Base-by-base conservation (phyloP, 495 filamentous ascomycete genomes). In the Chaetomium fimeti region DNA sequence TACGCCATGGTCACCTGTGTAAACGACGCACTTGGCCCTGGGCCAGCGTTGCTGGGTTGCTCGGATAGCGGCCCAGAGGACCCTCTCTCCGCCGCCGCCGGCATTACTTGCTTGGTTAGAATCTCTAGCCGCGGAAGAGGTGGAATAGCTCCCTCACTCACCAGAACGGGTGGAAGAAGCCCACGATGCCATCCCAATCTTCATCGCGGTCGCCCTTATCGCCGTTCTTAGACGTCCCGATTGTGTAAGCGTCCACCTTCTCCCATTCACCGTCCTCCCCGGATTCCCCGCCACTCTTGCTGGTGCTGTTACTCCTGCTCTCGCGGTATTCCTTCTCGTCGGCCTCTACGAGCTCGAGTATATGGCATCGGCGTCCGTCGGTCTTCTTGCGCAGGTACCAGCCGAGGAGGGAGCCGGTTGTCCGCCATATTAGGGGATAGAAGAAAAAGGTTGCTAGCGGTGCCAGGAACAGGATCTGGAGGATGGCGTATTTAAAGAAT, bases 101-200 rank as follows among this genome's bases (percentile, higher is more conserved):
- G 94, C 95, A 78, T 98, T 97, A 75, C 91, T 93, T 47, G 27
- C 61, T 57, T 51, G 15, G 52, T 66, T 24, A 66, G 64, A 62
- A 57, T n/a, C 65, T 52, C 18, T 20, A 0, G 32, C 36, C 6
- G 22, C 3, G 9, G 48, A 27, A 16, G 6, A 32, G 47, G 47
- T 54, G 25, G 8, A 24, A 25, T 16, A 22, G 24, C n/a, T 47
- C 15, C 16, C 15, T 18, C n/a, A 72, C 83, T 60, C 76, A 91
- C 89, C 92, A 96, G 76, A 96, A 97, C 12, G 94, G 94, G 73
- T 98, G 94, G 71, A 98, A 96, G 84, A 98, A 98, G 20, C 93
- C 94, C 45, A 97, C 85, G 32, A 97, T 78, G 5, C 92, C 92
- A 66, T 88, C 80, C 89, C 89, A 96, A 15, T 89, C 85, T 72